Base-by-base conservation (phyloP, 1,139 yeast species). In the Geotrichum europaeum region DNA sequence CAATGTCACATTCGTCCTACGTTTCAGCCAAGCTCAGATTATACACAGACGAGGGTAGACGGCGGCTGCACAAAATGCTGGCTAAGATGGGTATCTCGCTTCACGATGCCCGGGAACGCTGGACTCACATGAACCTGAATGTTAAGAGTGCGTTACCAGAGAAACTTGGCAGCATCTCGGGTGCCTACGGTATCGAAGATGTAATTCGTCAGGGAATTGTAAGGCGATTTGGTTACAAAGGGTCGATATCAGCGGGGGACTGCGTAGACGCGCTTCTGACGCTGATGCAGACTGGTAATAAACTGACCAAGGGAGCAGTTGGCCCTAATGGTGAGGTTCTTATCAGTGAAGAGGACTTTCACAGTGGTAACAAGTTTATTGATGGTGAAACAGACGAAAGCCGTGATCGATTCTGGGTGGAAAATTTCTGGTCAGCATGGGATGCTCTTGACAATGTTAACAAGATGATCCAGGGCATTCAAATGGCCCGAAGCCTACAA, bases 51-150 rank as follows among this genome's bases (percentile, higher is more conserved):
- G 95, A 89, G 62, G 99, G 99, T 3, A 83, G 86, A 67, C 90
- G 89, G 71, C 82, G 86, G 66, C 77, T 95, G 56, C 96, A 92
- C 71, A 91, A 91, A 68, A 80, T 95, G 81, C 88, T 95, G 76
- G 99, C 99, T 2, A 84, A 88, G 67, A 94, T 95, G 97, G 99
- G 99, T 7, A 87, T 95, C 5, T 87, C 97, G 0, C 76, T 95
- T 56, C 88, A 85, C 3, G 87, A 88, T 28, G 96, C 98, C 1
- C 88, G 87, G 68, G 97, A 95, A 73, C 85, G 86, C 64, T 95
- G 98, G 97, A 80, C 87, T 43, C 96, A 94, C 72, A 85, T 92
- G 86, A 96, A 91, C 70, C 82, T 89, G 55, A 80, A 82, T 18
- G 79, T 94, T 56, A 95, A 94, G 72, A 84, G 86, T 62, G 87